Conservation (phyloP, 257 asterid genomes). For the Cynanchum wilfordii region DNA sequence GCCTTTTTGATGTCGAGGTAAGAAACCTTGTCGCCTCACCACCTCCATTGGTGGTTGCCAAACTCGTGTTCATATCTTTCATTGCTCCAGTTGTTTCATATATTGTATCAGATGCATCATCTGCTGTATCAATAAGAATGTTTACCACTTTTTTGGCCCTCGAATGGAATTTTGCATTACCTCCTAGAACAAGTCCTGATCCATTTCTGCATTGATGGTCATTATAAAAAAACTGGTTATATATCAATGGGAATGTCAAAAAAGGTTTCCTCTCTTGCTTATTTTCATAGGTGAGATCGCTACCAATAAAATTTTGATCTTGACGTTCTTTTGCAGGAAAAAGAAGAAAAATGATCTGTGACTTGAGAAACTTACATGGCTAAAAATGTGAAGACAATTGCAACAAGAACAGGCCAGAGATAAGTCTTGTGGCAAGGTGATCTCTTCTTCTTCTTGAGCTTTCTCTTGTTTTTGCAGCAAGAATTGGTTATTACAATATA, state of each 20-base stretch:
- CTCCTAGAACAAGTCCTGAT: conserved; percentile 68
- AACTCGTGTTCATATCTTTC: conserved; percentile 42
- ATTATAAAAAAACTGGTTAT: background rate
- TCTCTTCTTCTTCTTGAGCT: conserved; percentile 44
- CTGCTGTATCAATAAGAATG: conserved; percentile 69
- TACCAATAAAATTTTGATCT: too few species aligned
- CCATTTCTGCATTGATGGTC: conserved; percentile 44
- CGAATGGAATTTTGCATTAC: conserved; percentile 54
- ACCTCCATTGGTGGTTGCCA: conserved; percentile 29
- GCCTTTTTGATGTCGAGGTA: conserved; percentile 44
- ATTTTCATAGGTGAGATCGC: too few species aligned
- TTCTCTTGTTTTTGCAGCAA: conserved; percentile 26
- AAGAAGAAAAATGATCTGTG: background rate
- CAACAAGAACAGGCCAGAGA: conserved; percentile 41
- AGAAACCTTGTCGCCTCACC: conserved; percentile 41
- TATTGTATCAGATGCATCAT: conserved; percentile 62
- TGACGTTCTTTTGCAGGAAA: background rate
- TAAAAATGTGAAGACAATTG: conserved; percentile 47
- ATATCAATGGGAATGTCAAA: too few species aligned
- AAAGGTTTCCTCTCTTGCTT: too few species aligned
- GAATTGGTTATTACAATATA: conserved; percentile 26
- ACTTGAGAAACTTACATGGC: conserved; percentile 43
- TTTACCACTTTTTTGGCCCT: conserved; percentile 53
- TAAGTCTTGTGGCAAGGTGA: conserved; percentile 32
- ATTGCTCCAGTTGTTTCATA: conserved; percentile 57